Evolutionary conservation across 345 rosid genomes (phyloP).

Genomic region (Kandelia obovata): DNA sequence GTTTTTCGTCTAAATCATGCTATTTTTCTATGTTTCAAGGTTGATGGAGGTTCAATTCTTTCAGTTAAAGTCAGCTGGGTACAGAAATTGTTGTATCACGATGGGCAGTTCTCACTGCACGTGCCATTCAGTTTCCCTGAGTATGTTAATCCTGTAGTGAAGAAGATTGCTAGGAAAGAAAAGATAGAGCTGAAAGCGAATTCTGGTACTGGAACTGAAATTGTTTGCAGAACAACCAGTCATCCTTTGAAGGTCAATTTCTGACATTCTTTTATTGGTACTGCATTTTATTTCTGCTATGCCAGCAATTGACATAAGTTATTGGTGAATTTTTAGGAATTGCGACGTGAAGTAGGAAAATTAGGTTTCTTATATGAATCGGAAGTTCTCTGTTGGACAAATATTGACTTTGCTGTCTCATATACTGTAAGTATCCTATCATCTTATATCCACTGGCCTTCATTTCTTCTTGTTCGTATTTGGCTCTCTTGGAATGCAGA

Average conservation of each 20-base stretch:
- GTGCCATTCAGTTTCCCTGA: slow-evolving; percentile 85
- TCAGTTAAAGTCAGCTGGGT: slow-evolving; percentile 70
- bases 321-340: slow-evolving; percentile 43
- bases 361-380: slow-evolving; percentile 66
- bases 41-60: slow-evolving; percentile 79
- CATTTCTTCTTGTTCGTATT: not conserved
- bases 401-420: slow-evolving; percentile 60
- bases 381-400: slow-evolving; percentile 82
- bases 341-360: slow-evolving; percentile 52
- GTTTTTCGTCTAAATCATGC: slow-evolving; percentile 1
- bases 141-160: slow-evolving; percentile 76
- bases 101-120: slow-evolving; percentile 55
- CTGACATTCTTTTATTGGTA: not conserved
- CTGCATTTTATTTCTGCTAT: not conserved
- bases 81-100: slow-evolving; percentile 54
- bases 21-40: slow-evolving; percentile 34
- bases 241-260: slow-evolving; percentile 78
- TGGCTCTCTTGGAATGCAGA: no score
- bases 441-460: not conserved
- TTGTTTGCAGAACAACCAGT: slow-evolving; percentile 61
- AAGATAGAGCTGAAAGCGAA: slow-evolving; percentile 69
- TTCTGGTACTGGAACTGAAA: slow-evolving; percentile 55
- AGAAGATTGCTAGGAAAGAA: slow-evolving; percentile 53
- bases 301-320: not conserved
- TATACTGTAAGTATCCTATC: slow-evolving; percentile 48